Evolutionary conservation across 2,329 filamentous ascomycete genomes (phyloP), one percentile per base, ranked within the genome.

Genomic region (Colletotrichum acutatum): DNA sequence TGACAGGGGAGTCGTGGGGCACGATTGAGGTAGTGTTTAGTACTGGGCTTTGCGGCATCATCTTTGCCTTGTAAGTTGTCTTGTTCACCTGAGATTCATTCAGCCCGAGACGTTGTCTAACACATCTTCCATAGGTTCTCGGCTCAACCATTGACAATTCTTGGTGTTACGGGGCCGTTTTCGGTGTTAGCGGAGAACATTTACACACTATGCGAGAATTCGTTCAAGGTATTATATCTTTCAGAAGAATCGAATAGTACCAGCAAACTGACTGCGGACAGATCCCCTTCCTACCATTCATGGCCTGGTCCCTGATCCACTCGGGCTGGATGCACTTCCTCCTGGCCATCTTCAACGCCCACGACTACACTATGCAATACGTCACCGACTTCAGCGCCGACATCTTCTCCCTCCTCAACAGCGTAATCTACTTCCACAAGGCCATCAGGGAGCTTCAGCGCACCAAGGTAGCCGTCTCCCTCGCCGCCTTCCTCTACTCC

Each of bases 361-460:
- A 92, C 77, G 90, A 92, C 79, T 92, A 90, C 89, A 92, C 90
- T 0, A 93, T 92, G 91, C 86, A 89, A 76, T 92, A 92, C 79
- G 91, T 93, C 61, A 93, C 91, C 2, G 90, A 87, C 24, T 92
- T 92, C 79, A 90, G 86, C 72, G 90, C 89, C 56, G 91, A 92
- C 78, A 91, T 92, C 67, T 92, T 92, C 78, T 90, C 90, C 2
- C 84, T 93, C 9, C 82, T 92, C 32, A 92, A 92, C 80, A 91
- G 89, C 76, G 87, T 92, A 71, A 92, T 92, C 75, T 93, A 92
- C 80, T 91, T 93, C 77, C 88, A 92, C 80, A 92, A 92, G 80
- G 90, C 90, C 2, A 85, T 90, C 42, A 89, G 92, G 78, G 91
- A 92, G 78, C 83, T 92, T 2, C 83, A 91, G 79, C 85, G 90